Conservation (phyloP, 768 basidiomycete genomes). For the Tylopilus subfusipes region DNA sequence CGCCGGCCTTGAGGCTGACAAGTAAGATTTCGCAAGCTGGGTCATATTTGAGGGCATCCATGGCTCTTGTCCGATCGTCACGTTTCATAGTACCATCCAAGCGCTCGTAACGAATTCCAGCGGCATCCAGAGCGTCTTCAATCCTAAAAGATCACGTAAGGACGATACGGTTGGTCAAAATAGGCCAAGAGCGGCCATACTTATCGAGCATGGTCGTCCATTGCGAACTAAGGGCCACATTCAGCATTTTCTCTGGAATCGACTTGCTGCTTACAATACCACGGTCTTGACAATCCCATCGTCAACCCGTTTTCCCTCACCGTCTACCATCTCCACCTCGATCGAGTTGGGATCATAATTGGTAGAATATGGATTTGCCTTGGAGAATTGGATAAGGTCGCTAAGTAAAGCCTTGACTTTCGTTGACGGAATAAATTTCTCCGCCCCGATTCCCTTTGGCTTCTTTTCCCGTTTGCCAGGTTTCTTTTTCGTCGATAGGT, state of each 20-base stretch:
- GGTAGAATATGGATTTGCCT: slow-evolving; percentile 76
- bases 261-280: slow-evolving; percentile 72
- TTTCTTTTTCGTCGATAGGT: slow-evolving; percentile 55
- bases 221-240: slow-evolving; percentile 60
- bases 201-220: slow-evolving; percentile 96
- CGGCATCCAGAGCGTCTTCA: slow-evolving; percentile 82
- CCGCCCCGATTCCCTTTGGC: slow-evolving; percentile 47
- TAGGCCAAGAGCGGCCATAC: slow-evolving; percentile 34
- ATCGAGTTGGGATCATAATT: slow-evolving; percentile 79
- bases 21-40: slow-evolving; percentile 90
- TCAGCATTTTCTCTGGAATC: slow-evolving; percentile 15
- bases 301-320: slow-evolving; percentile 64
- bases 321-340: slow-evolving; percentile 77
- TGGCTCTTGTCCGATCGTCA: slow-evolving; percentile 85
- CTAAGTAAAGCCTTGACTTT: slow-evolving; percentile 81
- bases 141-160: slow-evolving; percentile 46
- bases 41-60: slow-evolving; percentile 90
- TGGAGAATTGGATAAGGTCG: slow-evolving; percentile 80
- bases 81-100: slow-evolving; percentile 98
- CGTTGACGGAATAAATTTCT: slow-evolving; percentile 74
- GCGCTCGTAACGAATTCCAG: slow-evolving; percentile 84
- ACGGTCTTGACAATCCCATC: slow-evolving; percentile 83
- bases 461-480: slow-evolving; percentile 62
- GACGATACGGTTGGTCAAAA: not conserved
- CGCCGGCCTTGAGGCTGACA: slow-evolving; percentile 95